Evolutionary conservation across 1,139 yeast species (phyloP).

Genomic region (Candida tetrigidarum): DNA sequence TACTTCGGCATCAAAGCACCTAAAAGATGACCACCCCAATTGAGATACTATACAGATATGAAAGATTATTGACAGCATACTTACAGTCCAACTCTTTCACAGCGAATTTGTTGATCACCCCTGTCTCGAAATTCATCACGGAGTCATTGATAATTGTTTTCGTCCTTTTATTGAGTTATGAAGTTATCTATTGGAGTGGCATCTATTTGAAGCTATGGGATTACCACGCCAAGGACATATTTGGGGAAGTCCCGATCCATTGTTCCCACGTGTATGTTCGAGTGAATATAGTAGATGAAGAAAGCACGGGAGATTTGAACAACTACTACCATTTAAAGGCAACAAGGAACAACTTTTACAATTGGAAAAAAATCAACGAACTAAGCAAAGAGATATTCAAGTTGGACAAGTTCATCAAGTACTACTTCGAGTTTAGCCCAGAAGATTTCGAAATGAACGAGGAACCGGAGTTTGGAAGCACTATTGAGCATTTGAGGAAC

Average conservation of each 20-base stretch:
- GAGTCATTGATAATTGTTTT: constrained; percentile 41
- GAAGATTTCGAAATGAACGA: constrained; percentile 67
- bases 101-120: constrained; percentile 30
- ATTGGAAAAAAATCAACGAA: constrained; percentile 35
- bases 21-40: constrained; percentile 13
- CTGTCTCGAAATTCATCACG: constrained; percentile 43
- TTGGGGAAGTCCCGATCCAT: constrained; percentile 72
- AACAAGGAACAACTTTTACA: constrained; percentile 26
- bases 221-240: constrained; percentile 67
- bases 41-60: constrained; percentile 18
- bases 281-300: constrained; percentile 42
- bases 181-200: constrained; percentile 51
- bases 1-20: not conserved
- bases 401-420: constrained; percentile 48
- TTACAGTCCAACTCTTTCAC: constrained; percentile 29
- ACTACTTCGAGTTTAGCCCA: constrained; percentile 79
- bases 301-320: constrained; percentile 22
- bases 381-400: constrained; percentile 26
- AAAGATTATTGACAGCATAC: constrained; percentile 15
- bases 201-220: constrained; percentile 56
- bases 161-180: constrained; percentile 42
- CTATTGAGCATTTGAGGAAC: constrained; percentile 60
- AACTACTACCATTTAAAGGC: constrained; percentile 34
- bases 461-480: constrained; percentile 73
- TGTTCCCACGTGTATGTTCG: constrained; percentile 73